Percentiles rank a stretch among this genome's conserved stretches.
These are phyloP conservation scores for Parietaria judaica DNA, from an alignment of 306 rosid genomes.

Conservation along the genomic window DNA sequence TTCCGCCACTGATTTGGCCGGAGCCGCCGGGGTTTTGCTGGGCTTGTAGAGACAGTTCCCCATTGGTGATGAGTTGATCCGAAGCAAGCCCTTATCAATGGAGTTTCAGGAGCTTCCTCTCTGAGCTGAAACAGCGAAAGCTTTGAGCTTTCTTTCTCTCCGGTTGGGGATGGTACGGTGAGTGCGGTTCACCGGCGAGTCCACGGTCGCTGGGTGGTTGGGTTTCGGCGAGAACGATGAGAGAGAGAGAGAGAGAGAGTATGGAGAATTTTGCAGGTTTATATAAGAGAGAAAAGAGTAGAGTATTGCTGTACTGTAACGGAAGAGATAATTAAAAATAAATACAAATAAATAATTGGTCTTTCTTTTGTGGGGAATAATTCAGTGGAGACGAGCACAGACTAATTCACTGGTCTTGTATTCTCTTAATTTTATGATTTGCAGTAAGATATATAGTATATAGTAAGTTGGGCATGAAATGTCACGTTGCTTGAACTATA, in stretches of 20 bases:
- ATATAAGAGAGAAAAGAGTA: background rate
- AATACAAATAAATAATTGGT: too few species aligned
- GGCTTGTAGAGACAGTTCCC: slow-evolving; percentile 51
- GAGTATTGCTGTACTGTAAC: slow-evolving; percentile 8
- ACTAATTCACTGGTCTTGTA: background rate
- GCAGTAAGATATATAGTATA: background rate
- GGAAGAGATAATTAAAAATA: slow-evolving; percentile 8
- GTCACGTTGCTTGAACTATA: background rate
- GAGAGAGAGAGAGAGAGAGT: background rate
- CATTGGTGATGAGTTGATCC: slow-evolving; percentile 26
- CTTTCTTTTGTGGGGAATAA: background rate
- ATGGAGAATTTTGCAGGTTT: too few species aligned
- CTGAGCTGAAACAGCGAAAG: background rate
- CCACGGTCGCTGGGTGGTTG: background rate
- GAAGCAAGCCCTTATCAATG: background rate
- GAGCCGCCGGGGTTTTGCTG: background rate
- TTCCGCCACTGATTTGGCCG: background rate
- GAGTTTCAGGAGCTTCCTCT: background rate
- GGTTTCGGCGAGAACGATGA: background rate
- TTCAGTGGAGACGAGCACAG: slow-evolving; percentile 4
- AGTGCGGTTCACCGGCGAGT: slow-evolving; percentile 3
- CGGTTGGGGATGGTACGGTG: background rate
- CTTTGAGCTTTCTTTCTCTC: background rate
- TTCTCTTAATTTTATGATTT: background rate
- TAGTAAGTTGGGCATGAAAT: slow-evolving; percentile 2